Evolutionary conservation across 441 rosid genomes (phyloP), one percentile per base, ranked within the genome.

Genomic region (Croton laevigatus): DNA sequence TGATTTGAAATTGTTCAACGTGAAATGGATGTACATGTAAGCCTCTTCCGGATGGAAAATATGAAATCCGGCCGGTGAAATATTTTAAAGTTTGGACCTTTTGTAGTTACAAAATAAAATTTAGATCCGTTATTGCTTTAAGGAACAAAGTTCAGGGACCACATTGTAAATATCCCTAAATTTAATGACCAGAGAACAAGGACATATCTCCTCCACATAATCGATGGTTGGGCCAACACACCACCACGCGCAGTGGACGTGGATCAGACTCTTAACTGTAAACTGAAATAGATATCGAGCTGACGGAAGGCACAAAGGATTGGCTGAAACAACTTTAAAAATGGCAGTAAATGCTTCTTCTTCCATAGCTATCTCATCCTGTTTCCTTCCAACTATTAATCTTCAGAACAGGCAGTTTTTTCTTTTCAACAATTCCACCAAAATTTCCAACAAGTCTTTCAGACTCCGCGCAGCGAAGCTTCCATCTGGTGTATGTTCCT

Each of bases 381-480:
- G 89, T 69, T 75, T 83, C 53, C 71, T 80, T 34, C 79, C 81
- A 34, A 49, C 53, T 16, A 14, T 65, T 48, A 71, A 60, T 20
- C 75, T 19, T 34, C 81, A 40, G 42, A 63, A 59, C 68, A 76
- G 23, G 22, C 62, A 73, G 59, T 34, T 53, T 45, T 49, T 51
- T 49, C 48, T 40, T 45, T 38, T 71, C 76, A 58, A 37, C 45
- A 20, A 57, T 34, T 44, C 62, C 8, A 51, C 57, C 45, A 76
- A 36, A 72, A 62, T 20, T 73, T 68, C 78, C 80, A 77, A 68
- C 72, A 81, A 68, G n/a, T 19, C 22, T 60, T 73, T 86, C 75
- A 66, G 52, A 70, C 74, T 90, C 75, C 82, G 62, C 68, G 95
- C 92, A 53, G 90, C 88, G 32, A 90, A 81, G 82, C 84, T 83